phyloP scores from a whole-genome alignment of 306 rosid genomes.

The Malus asiatica region DNA sequence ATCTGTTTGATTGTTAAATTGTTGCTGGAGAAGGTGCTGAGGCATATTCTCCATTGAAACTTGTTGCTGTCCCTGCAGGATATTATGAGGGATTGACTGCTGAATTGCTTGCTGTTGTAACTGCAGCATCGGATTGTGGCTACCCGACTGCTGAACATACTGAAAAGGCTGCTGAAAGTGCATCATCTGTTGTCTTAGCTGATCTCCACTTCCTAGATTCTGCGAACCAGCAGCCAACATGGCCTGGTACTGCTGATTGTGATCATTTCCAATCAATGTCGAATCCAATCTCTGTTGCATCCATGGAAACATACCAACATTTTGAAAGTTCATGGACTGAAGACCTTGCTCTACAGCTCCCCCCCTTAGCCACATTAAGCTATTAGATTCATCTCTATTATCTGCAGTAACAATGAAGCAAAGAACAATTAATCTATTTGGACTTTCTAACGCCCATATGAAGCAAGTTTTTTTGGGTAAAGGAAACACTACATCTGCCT shows the following conservation, averaged over 20 bases:
- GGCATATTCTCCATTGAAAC: conserved; percentile 46
- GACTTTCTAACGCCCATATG: background rate
- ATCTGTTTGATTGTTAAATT: conserved; percentile 42
- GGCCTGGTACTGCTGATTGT: conserved; percentile 66
- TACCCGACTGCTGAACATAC: conserved; percentile 57
- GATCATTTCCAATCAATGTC: conserved; percentile 50
- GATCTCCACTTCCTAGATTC: conserved; percentile 57
- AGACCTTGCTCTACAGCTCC: conserved; percentile 58
- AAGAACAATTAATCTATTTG: background rate
- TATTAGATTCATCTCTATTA: conserved; percentile 65
- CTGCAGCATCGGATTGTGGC: conserved; percentile 48
- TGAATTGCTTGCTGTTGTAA: conserved; percentile 57
- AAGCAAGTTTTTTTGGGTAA: background rate
- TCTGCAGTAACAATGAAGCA: conserved; percentile 40
- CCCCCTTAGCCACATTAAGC: conserved; percentile 77
- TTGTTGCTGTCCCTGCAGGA: conserved; percentile 50
- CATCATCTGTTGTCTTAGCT: conserved; percentile 66
- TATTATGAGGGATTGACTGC: conserved; percentile 44
- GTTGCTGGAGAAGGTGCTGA: conserved; percentile 53
- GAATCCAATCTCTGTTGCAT: conserved; percentile 77
- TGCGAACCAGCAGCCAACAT: conserved; percentile 71
- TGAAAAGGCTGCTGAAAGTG: conserved; percentile 68
- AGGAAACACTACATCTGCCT: background rate
- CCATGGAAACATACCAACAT: conserved; percentile 69
- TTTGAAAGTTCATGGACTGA: conserved; percentile 59